These are phyloP conservation scores for Aspergillus egyptiacus DNA, from an alignment of 495 filamentous ascomycete genomes.

Conservation along the genomic window DNA sequence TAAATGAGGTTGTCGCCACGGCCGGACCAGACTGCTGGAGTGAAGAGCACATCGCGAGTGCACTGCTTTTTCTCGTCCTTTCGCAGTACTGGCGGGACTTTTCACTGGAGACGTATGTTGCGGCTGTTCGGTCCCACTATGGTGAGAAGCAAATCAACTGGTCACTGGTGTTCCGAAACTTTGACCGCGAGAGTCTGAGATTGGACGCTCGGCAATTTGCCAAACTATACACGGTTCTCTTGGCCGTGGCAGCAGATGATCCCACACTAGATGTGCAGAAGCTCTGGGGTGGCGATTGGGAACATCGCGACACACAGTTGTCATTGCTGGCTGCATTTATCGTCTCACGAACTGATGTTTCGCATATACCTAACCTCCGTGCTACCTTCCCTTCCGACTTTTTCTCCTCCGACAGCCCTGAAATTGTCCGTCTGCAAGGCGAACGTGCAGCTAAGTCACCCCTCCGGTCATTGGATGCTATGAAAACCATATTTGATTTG, in stretches of 20 bases:
- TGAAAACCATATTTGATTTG: conserved; percentile 73
- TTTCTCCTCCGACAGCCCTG: conserved; percentile 62
- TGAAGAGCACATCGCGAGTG: conserved; percentile 76
- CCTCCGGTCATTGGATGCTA: conserved; percentile 79
- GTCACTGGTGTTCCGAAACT: conserved; percentile 70
- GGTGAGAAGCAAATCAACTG: conserved; percentile 63
- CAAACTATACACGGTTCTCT: conserved; percentile 67
- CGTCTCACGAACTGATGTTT: conserved; percentile 70
- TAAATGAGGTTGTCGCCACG: conserved; percentile 59
- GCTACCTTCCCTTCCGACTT: conserved; percentile 70
- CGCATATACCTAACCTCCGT: conserved; percentile 72
- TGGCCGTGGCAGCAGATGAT: conserved; percentile 59
- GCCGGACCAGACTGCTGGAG: conserved; percentile 61
- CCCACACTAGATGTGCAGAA: conserved; percentile 65
- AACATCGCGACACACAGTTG: conserved; percentile 76
- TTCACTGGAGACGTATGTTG: conserved; percentile 67
- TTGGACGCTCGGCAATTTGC: conserved; percentile 76
- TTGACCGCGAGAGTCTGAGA: conserved; percentile 73
- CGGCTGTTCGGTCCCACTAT: conserved; percentile 51
- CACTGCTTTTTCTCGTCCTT: conserved; percentile 75
- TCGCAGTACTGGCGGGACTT: conserved; percentile 61
- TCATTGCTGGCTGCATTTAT: conserved; percentile 83
- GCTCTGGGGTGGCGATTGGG: conserved; percentile 90
- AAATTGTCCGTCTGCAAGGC: conserved; percentile 62
- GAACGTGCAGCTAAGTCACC: conserved; percentile 75